These are phyloP conservation scores for Phytophthora macrochlamydospora DNA, from an alignment of 352 stramenopile species.

Conservation along the genomic window DNA sequence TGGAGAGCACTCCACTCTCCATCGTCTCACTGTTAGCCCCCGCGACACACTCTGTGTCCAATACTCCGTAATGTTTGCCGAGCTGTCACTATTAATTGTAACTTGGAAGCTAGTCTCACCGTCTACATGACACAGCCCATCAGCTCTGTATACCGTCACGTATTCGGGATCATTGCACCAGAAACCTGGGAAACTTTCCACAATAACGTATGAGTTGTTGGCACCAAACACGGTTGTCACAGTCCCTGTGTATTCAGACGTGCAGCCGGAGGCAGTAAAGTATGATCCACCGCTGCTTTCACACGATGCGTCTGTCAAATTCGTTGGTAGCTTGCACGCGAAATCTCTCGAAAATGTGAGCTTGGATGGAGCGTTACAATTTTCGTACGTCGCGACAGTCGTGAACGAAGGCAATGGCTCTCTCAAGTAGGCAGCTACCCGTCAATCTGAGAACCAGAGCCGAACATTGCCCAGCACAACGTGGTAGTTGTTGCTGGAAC, in stretches of 20 bases:
- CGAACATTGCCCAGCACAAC: not conserved
- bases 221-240: not conserved
- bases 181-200: not conserved
- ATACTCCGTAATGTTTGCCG: not conserved
- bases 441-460: too few relatives aligned
- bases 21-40: too few relatives aligned
- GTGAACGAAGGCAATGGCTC: too few relatives aligned
- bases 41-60: too few relatives aligned
- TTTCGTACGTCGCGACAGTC: too few relatives aligned
- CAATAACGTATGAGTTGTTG: conserved; percentile 6
- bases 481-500: not conserved
- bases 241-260: conserved; percentile 3
- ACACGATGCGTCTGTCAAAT: not conserved
- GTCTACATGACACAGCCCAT: conserved; percentile 1
- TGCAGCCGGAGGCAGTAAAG: conserved; percentile 10
- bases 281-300: not conserved
- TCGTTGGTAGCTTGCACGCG: not conserved
- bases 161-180: not conserved
- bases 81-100: not conserved
- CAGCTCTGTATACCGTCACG: conserved; percentile 1
- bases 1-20: too few relatives aligned
- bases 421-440: too few relatives aligned
- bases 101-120: too few relatives aligned
- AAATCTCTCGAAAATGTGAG: conserved; percentile 4
- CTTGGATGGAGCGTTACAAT: not conserved